phyloP scores from a whole-genome alignment of 805 yeast species.

The Diddensiella caesifluorescens region DNA sequence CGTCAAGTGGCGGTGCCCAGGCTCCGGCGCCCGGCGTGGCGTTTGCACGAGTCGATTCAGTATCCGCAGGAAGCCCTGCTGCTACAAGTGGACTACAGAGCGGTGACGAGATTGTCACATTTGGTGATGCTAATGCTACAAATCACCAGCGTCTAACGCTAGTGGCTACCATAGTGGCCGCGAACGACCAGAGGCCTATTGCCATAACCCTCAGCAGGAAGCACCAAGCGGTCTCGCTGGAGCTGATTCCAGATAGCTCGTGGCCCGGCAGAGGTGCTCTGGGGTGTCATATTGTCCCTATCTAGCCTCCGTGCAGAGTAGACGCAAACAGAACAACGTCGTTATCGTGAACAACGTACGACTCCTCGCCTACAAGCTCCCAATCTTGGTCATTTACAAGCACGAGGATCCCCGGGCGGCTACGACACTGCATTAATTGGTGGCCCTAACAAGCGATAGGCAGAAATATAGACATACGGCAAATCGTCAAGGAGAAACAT shows the following conservation, averaged over 20 bases:
- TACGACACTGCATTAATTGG: neutral
- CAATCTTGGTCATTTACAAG: slow-evolving; percentile 92
- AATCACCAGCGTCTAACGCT: slow-evolving; percentile 47
- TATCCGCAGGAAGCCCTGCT: slow-evolving; percentile 55
- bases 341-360: slow-evolving; percentile 65
- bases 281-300: slow-evolving; percentile 55
- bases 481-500: slow-evolving; percentile 78
- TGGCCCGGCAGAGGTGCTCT: slow-evolving; percentile 69
- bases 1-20: too few species aligned
- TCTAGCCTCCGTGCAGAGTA: slow-evolving; percentile 88
- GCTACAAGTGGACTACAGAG: slow-evolving; percentile 45
- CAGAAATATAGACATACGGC: slow-evolving; percentile 33
- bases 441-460: neutral
- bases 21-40: slow-evolving; percentile 15
- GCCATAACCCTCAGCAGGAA: slow-evolving; percentile 25
- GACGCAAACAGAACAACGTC: slow-evolving; percentile 85
- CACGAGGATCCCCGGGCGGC: slow-evolving; percentile 86
- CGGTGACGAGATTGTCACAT: slow-evolving; percentile 50
- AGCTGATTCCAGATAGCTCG: slow-evolving; percentile 41
- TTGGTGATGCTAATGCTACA: slow-evolving; percentile 51
- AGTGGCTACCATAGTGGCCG: slow-evolving; percentile 42
- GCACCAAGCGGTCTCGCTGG: slow-evolving; percentile 4
- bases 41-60: slow-evolving; percentile 40
- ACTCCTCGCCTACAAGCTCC: slow-evolving; percentile 90
- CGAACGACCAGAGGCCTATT: slow-evolving; percentile 30